Base-by-base conservation (phyloP, 176 grass and related monocot species). In the Hsuehochloa calcarea region DNA sequence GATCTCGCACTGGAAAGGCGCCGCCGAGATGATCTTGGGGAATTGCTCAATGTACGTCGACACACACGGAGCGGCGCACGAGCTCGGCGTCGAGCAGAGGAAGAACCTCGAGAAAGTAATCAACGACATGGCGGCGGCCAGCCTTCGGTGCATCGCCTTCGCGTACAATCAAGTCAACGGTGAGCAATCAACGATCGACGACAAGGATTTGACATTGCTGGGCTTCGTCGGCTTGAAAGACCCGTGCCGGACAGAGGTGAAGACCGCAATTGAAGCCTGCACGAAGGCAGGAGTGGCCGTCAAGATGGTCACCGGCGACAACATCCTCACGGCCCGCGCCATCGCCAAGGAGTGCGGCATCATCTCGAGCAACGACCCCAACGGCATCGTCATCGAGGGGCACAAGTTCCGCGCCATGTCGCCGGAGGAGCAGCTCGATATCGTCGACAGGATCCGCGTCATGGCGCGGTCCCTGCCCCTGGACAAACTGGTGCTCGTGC, bases 301-400 rank as follows among this genome's bases (percentile, higher is more conserved):
- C 14, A 98, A 93, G 65, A 98, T 98, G 93, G 91, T 98, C n/a
- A 98, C 96, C 0, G 93, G 96, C 5, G 96, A 98, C 88, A 95
- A 98, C 79, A 10, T 98, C 20, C 94, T 93, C 64, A 97, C 96
- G 6, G 96, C 96, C 0, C 52, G 89, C 9, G 88, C 93, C 71
- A 98, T 98, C 12, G 96, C 96, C 51, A 61, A 35, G 8, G 96
- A 95, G 54, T 95, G 96, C 2, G 96, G 96, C 3, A 98, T 98
- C 83, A 72, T 93, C 45, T 66, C 45, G 5, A 3, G 15, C 1
- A 37, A 55, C 0, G 83, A 92, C 31, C 35, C 3, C 8, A 50
- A 72, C 5, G 89, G 44, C 17, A 19, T 87, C 2, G 85, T 98
- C 4, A 77, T 95, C 49, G 93, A 98, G 92, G 96, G 93, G 8